phyloP scores from a whole-genome alignment of 139 green algal species.

The Dunaliella primolecta region DNA sequence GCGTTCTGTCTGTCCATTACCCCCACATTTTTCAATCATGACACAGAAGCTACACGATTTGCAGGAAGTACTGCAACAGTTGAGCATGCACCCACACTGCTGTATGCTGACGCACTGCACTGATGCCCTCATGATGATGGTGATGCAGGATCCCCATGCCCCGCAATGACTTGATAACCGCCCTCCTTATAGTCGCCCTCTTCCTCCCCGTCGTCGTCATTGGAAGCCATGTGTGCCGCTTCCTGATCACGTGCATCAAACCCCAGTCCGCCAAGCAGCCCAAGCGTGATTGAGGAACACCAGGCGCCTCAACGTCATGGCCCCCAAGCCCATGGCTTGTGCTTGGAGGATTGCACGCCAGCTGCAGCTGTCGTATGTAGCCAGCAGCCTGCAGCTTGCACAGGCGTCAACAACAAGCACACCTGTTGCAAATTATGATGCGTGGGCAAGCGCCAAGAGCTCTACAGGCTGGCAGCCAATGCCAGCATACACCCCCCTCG shows the following conservation, averaged over 20 bases:
- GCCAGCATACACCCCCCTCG: no score
- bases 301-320: not conserved
- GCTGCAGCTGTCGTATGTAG: not conserved
- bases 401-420: not conserved
- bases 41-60: no score
- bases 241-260: not conserved
- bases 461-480: no score
- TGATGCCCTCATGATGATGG: no score
- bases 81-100: no score
- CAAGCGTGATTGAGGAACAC: not conserved
- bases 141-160: constrained; percentile 39
- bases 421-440: no score
- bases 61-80: no score
- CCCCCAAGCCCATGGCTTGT: no score
- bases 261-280: not conserved
- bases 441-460: no score
- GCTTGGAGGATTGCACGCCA: not conserved
- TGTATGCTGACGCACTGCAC: no score
- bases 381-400: not conserved
- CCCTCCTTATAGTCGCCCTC: constrained; percentile 22
- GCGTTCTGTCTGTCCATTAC: no score
- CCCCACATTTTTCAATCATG: no score
- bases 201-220: constrained; percentile 29
- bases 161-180: constrained; percentile 12
- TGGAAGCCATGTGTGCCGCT: not conserved